phyloP scores from a whole-genome alignment of 441 rosid species.

The Capsella rubella region DNA sequence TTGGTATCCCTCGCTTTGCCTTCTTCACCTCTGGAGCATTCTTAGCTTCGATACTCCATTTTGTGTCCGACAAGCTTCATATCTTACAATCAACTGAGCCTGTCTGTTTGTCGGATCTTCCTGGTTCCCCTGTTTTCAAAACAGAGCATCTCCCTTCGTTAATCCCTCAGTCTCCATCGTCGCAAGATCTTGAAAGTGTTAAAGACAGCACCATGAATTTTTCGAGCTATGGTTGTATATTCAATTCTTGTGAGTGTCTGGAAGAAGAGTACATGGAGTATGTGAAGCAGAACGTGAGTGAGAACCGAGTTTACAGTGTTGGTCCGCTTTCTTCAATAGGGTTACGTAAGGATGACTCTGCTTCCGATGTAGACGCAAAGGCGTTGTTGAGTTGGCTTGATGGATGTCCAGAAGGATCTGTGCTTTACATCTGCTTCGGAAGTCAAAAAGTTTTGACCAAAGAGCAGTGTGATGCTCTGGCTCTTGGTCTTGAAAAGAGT shows the following conservation, averaged over 20 bases:
- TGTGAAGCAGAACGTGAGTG: conserved; percentile 45
- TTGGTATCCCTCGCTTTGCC: conserved; percentile 51
- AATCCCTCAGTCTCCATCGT: conserved; percentile 32
- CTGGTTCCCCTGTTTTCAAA: conserved; percentile 51
- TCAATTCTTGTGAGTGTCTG: conserved; percentile 51
- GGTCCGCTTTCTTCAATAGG: conserved; percentile 58
- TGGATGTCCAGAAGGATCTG: conserved; percentile 55
- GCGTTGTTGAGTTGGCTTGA: conserved; percentile 55
- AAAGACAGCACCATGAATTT: conserved; percentile 42
- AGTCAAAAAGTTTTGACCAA: conserved; percentile 53
- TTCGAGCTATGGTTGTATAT: conserved; percentile 51
- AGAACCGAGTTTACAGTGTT: conserved; percentile 50
- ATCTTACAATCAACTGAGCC: conserved; percentile 17
- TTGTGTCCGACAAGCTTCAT: conserved; percentile 35
- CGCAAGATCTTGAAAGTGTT: conserved; percentile 42
- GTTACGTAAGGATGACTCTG: conserved; percentile 7
- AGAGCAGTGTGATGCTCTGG: conserved; percentile 58
- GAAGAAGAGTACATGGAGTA: conserved; percentile 49
- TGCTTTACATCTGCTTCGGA: conserved; percentile 63
- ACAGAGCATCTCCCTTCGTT: conserved; percentile 53
- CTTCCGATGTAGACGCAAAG: conserved; percentile 1
- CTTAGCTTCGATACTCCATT: conserved; percentile 36
- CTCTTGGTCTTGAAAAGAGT: conserved; percentile 54
- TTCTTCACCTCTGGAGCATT: conserved; percentile 54
- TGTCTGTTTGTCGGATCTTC: conserved; percentile 49